Evolutionary conservation across 495 filamentous ascomycete genomes (phyloP).

Genomic region (Rhypophila decipiens): DNA sequence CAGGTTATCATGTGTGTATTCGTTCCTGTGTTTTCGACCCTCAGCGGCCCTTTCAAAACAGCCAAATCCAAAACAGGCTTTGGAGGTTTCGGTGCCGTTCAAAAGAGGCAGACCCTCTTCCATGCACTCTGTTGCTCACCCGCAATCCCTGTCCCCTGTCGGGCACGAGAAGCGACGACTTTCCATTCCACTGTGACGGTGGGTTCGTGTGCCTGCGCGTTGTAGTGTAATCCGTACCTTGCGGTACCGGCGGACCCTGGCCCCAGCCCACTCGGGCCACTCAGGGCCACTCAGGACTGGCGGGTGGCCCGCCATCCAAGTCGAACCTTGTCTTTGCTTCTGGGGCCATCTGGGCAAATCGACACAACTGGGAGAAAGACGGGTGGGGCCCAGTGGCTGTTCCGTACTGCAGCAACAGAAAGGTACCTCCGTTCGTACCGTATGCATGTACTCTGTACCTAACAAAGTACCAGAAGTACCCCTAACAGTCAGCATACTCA

Average conservation of each 20-base stretch:
- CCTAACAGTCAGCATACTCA: no score
- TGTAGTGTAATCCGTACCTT: no score
- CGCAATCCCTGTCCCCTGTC: conserved; percentile 37
- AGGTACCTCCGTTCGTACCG: no score
- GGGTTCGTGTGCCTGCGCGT: conserved; percentile 6
- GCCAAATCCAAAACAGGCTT: no score
- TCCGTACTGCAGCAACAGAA: conserved; percentile 6
- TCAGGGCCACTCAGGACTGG: conserved; percentile 7
- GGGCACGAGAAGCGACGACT: conserved; percentile 20
- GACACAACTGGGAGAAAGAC: conserved; percentile 15
- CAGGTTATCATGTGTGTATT: no score
- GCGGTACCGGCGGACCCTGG: conserved; percentile 12
- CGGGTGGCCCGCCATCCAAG: conserved; percentile 1
- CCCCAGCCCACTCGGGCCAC: conserved; percentile 6
- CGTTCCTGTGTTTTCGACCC: no score
- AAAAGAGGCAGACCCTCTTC: no score
- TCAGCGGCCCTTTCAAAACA: no score
- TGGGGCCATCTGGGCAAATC: conserved; percentile 1
- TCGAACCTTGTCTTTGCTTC: conserved; percentile 5
- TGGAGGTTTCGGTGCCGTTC: no score
- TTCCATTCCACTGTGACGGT: not conserved
- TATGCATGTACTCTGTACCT: not conserved
- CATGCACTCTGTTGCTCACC: conserved; percentile 31
- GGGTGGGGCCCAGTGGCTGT: conserved; percentile 14
- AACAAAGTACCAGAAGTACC: conserved; percentile 12